phyloP scores from a whole-genome alignment of 108 stramenopile species.

The Skeletonema grethae region DNA sequence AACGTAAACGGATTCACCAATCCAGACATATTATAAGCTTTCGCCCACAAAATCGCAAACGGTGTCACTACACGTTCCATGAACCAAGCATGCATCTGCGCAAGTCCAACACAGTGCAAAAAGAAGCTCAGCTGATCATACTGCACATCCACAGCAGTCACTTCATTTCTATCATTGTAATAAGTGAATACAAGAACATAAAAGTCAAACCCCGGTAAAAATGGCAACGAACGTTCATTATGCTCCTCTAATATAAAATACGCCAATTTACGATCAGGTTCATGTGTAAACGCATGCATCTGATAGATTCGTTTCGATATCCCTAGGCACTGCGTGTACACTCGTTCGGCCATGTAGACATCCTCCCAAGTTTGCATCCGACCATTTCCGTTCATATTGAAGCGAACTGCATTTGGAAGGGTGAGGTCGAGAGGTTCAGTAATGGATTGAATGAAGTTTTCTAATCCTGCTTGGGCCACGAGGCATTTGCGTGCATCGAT shows the following conservation, averaged over 20 bases:
- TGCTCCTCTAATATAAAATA: constrained; percentile 49
- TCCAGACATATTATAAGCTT: constrained; percentile 23
- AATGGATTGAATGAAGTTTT: constrained; percentile 45
- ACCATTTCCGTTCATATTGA: constrained; percentile 51
- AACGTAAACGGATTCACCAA: constrained; percentile 47
- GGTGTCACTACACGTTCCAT: constrained; percentile 42
- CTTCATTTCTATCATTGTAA: constrained; percentile 40
- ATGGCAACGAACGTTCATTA: constrained; percentile 32
- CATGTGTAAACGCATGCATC: constrained; percentile 44
- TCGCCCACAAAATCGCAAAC: constrained; percentile 33
- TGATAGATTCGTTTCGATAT: constrained; percentile 51
- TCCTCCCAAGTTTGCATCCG: constrained; percentile 42
- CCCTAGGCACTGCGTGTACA: constrained; percentile 38
- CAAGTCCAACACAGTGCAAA: constrained; percentile 45
- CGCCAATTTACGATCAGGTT: constrained; percentile 32
- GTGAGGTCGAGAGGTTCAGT: constrained; percentile 29
- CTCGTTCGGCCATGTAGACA: constrained; percentile 36
- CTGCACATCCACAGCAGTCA: constrained; percentile 45
- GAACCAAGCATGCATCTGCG: constrained; percentile 35
- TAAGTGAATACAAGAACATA: constrained; percentile 41
- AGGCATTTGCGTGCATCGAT: constrained; percentile 33
- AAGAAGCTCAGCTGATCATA: constrained; percentile 52
- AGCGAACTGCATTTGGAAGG: constrained; percentile 29
- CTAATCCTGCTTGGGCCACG: constrained; percentile 39
- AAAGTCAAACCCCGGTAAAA: constrained; percentile 49